Evolutionary conservation across 2,329 filamentous ascomycete species (phyloP), one percentile per base, ranked within the genome.

Genomic region (Gaeumannomyces sp.): DNA sequence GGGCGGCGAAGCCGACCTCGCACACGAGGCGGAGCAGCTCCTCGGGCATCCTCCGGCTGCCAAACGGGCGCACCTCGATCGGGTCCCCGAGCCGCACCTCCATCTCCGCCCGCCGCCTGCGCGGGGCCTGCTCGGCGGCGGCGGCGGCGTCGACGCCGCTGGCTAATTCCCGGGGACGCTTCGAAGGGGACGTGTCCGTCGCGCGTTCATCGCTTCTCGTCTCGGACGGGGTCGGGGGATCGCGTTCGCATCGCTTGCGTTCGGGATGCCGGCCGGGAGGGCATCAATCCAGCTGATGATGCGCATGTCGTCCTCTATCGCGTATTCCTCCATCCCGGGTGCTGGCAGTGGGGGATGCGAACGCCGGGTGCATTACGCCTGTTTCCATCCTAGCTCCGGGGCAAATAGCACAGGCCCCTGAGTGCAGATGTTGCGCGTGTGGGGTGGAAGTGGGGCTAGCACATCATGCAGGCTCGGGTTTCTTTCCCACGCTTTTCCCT

Each of bases 51-150:
- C 58, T n/a, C 28, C 27, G 16, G 27, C 33, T 60, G 33, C 28
- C n/a, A 28, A 60, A 31, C 19, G 28, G 19, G 28, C 58, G 58
- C 58, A 60, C 58, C 58, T 31, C 28, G 33, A 60, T 60, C 28
- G 58, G 16, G 19, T 60, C 58, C 13, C 19, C 58, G n/a, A n/a
- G 58, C 58, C 25, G 28, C 58, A 60, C 58, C 58, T 60, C 58
- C 58, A 60, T 31, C 33, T 60, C 58, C n/a, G 58, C 58, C 58
- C 33, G 58, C 58, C 58, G 29, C 33, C 25, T 60, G 58, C 58
- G 58, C 28, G 58, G 58, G 58, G n/a, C n/a, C 27, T 60, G 28
- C 58, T 59, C n/a, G n/a, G n/a, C n/a, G n/a, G n/a, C n/a, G n/a
- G n/a, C n/a, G 58, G 27, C 33, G 58, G 28, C 57, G 57, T 19